phyloP scores from a whole-genome alignment of 2,329 filamentous ascomycete genomes.

The Neopestalotiopsis rosae region DNA sequence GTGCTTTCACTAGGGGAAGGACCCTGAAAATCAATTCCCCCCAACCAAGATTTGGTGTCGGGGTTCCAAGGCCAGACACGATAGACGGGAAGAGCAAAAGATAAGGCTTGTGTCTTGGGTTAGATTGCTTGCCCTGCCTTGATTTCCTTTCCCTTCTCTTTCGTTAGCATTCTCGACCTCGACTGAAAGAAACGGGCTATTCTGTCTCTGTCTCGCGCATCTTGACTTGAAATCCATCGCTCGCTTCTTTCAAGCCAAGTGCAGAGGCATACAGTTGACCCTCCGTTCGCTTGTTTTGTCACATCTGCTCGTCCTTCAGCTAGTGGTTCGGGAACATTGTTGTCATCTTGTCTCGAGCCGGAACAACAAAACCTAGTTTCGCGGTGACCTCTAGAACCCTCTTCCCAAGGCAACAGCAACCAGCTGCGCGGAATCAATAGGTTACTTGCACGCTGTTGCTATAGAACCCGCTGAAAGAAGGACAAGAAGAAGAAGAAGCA shows the following conservation, averaged over 20 bases:
- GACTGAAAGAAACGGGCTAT: not conserved
- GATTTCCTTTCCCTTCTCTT: not conserved
- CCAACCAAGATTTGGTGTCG: conserved; percentile 3
- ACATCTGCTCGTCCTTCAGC: not conserved
- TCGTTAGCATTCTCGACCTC: not conserved
- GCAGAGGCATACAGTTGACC: not conserved
- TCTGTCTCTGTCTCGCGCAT: not conserved
- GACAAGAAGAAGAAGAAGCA: no score
- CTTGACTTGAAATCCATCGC: not conserved
- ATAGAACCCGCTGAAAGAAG: no score
- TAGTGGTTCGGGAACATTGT: no score
- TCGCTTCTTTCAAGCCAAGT: not conserved
- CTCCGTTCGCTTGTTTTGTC: not conserved
- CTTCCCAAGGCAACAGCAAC: no score
- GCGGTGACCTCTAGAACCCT: no score
- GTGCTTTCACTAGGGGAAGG: conserved; percentile 19
- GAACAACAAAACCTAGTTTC: no score
- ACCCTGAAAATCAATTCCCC: conserved; percentile 26
- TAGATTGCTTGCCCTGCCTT: not conserved
- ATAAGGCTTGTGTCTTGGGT: not conserved
- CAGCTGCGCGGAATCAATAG: no score
- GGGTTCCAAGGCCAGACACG: not conserved
- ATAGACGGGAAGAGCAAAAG: not conserved
- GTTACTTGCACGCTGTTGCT: no score
- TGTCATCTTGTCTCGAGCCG: no score